Evolutionary conservation across 78 protist genomes (phyloP).

Genomic region (Speleostelium caveatum): DNA sequence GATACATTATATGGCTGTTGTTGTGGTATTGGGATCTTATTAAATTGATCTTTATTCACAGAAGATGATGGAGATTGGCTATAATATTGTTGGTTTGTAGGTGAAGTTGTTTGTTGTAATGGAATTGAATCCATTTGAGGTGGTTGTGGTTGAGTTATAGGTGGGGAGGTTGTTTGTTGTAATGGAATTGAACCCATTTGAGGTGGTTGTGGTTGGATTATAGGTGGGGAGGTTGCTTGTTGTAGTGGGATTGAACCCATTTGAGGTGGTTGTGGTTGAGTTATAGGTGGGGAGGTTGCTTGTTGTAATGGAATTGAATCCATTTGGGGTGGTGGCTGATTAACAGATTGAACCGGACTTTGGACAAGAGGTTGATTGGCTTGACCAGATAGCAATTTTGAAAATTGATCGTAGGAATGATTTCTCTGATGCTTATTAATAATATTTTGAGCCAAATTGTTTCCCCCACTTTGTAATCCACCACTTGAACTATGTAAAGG

Average conservation of each 20-base stretch:
- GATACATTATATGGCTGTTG: slow-evolving; percentile 12
- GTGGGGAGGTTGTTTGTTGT: neutral
- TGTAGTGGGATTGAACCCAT: neutral
- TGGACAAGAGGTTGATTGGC: neutral
- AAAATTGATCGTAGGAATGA: slow-evolving; percentile 28
- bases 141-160: neutral
- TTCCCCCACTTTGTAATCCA: neutral
- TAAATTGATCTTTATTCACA: neutral
- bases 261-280: neutral
- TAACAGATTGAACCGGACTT: neutral
- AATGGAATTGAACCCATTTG: neutral
- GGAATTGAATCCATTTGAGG: neutral
- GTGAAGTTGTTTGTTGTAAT: slow-evolving; percentile 1
- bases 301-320: slow-evolving; percentile 2
- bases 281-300: neutral
- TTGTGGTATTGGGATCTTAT: neutral
- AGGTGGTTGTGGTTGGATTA: neutral
- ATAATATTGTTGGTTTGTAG: neutral
- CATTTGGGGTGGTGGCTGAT: neutral
- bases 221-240: neutral
- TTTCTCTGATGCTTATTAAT: slow-evolving; percentile 6
- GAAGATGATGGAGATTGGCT: neutral
- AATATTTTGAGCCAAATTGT: neutral
- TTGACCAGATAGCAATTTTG: slow-evolving; percentile 11
- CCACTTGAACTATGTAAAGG: neutral